Base-by-base conservation (phyloP, 2,329 filamentous ascomycete species). In the Microcyclosporella mali region DNA sequence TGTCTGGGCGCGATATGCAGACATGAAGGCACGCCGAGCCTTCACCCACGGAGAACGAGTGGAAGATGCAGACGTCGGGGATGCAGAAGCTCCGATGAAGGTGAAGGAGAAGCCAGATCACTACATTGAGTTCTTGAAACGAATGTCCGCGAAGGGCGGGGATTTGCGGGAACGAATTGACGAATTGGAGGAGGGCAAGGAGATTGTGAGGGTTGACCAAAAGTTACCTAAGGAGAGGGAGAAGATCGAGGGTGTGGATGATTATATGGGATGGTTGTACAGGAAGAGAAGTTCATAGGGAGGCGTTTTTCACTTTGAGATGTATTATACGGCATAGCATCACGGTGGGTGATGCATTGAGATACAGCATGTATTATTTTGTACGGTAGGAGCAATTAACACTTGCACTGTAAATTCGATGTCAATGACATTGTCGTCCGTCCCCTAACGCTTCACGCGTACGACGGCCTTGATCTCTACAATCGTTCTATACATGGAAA, bases 121-220 rank as follows among this genome's bases (percentile, higher is more conserved):
- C 58, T 78, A 79, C 52, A 56, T 66, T 7, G 40, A 53, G 30
- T 46, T 65, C 16, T 61, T 81, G 40, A 64, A 67, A 44, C 51
- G 64, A 1, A 62, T 78, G 50, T 80, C 73, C 40, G 54, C 69
- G 10, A 59, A 69, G 40, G 87, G 88, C 6, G 72, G 75, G 33
- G 47, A 61, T 37, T 84, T 76, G 64, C 77, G 87, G 45, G 57
- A 70, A 41, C 46, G 66, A 49, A 69, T 82, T 59, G 74, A 80
- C 42, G 55, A 70, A 56, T 56, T 72, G 21, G 77, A 82, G 44
- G 36, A 41, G n/a, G 58, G 57, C 64, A 34, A 56, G 65, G 70
- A 70, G 19, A 55, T 61, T 43, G 52, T 63, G 30, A 47, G 69
- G 33, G 46, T 56, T 33, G 59, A 59, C 12, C 38, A 47, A 19